Evolutionary conservation across 768 basidiomycete species (phyloP).

Genomic region (Butyriboletus loyo): DNA sequence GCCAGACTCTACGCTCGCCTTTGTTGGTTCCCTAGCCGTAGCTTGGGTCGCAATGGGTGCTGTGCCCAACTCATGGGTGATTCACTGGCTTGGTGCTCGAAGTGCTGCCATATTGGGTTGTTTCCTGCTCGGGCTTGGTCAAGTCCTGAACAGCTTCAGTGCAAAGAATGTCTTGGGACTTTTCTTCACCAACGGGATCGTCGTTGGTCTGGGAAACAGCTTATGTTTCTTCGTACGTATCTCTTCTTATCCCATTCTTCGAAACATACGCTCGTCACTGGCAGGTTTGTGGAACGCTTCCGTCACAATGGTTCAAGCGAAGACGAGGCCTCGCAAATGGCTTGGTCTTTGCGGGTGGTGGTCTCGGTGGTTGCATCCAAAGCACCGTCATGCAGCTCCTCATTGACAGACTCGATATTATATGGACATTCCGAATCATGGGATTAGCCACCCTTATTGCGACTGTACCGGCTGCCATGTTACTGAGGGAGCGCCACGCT

Average conservation of each 20-base stretch:
- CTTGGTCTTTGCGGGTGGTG: conserved; percentile 32
- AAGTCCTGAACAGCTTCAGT: conserved; percentile 27
- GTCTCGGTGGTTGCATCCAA: conserved; percentile 32
- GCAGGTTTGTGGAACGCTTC: conserved; percentile 34
- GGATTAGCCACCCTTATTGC: conserved; percentile 25
- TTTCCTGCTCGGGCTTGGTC: conserved; percentile 27
- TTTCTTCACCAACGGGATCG: conserved; percentile 30
- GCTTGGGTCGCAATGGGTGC: conserved; percentile 30
- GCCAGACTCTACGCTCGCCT: conserved; percentile 26
- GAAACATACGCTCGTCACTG: not conserved
- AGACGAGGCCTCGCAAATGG: conserved; percentile 34
- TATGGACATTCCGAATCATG: conserved; percentile 34
- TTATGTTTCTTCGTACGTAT: conserved; percentile 22
- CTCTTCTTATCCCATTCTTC: not conserved
- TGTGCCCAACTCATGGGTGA: conserved; percentile 28
- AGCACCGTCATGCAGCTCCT: conserved; percentile 29
- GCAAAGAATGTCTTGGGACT: conserved; percentile 20
- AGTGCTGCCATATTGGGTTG: conserved; percentile 28
- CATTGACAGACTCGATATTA: conserved; percentile 25
- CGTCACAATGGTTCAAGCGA: conserved; percentile 35
- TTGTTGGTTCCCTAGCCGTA: conserved; percentile 32
- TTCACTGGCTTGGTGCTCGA: conserved; percentile 30
- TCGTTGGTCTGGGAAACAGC: conserved; percentile 30
- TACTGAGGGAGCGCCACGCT: conserved; percentile 24
- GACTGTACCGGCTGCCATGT: conserved; percentile 27